Conservation (phyloP, 352 stramenopile species). For the Peronosclerospora sorghi region DNA sequence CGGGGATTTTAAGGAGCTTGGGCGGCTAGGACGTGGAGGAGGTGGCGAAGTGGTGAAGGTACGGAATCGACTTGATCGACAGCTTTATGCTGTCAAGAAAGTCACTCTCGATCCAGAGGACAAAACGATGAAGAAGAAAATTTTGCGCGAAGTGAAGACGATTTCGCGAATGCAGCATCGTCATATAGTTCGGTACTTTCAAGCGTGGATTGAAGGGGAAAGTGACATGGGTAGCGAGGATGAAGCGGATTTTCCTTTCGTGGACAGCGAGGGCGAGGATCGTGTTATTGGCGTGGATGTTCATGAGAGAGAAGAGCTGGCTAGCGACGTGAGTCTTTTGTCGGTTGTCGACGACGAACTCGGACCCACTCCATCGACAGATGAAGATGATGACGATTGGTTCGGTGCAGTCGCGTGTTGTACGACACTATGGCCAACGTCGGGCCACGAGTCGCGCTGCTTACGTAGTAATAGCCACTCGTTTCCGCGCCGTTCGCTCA, state of each 20-base stretch:
- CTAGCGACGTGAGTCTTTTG: conserved; percentile 28
- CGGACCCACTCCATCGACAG: conserved; percentile 26
- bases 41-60: conserved; percentile 80
- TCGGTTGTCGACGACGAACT: conserved; percentile 25
- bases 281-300: not conserved
- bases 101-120: conserved; percentile 78
- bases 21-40: conserved; percentile 66
- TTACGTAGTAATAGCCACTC: conserved; percentile 32
- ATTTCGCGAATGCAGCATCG: conserved; percentile 94
- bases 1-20: conserved; percentile 79
- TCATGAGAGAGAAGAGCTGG: conserved; percentile 19
- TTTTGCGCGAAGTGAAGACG: conserved; percentile 91
- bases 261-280: conserved; percentile 19
- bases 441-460: conserved; percentile 43
- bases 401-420: conserved; percentile 56
- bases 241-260: conserved; percentile 32
- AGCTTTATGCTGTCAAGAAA: conserved; percentile 83
- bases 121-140: conserved; percentile 91
- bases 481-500: conserved; percentile 23
- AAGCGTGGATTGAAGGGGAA: conserved; percentile 82
- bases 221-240: conserved; percentile 36
- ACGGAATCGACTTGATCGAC: conserved; percentile 68
- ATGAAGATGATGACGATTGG: conserved; percentile 76
- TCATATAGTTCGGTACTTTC: conserved; percentile 93
- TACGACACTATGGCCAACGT: conserved; percentile 52